Evolutionary conservation across 1,284 basidiomycete species (phyloP).

Genomic region (Volvariella volvacea): DNA sequence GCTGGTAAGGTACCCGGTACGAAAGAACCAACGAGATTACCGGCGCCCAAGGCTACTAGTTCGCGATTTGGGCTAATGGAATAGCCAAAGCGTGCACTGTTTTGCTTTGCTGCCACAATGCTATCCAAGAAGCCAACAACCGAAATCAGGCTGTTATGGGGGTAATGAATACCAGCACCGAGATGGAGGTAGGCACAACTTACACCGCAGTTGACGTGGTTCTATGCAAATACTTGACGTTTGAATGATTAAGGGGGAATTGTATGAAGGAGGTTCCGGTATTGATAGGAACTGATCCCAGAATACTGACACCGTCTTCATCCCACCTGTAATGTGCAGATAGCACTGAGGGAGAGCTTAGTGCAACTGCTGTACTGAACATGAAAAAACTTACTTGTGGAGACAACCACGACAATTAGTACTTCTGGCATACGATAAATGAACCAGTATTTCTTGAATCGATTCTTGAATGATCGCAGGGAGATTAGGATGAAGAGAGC

Average conservation of each 20-base stretch:
- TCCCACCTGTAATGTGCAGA: conserved; percentile 74
- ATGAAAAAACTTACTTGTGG: conserved; percentile 56
- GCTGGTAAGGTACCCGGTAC: conserved; percentile 84
- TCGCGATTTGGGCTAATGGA: conserved; percentile 90
- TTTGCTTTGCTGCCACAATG: conserved; percentile 86
- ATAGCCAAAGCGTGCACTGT: conserved; percentile 76
- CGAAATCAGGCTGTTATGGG: conserved; percentile 59
- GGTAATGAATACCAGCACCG: conserved; percentile 6
- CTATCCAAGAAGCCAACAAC: conserved; percentile 78
- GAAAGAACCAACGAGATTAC: conserved; percentile 75
- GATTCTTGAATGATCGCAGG: conserved; percentile 46
- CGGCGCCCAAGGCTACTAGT: conserved; percentile 79
- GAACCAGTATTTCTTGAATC: conserved; percentile 51
- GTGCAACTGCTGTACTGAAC: conserved; percentile 3
- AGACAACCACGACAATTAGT: conserved; percentile 58
- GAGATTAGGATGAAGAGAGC: conserved; percentile 61
- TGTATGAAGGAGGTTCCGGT: conserved; percentile 55
- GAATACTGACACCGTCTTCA: conserved; percentile 68
- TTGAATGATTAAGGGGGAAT: conserved; percentile 57
- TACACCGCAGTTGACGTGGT: conserved; percentile 79
- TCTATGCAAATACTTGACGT: conserved; percentile 57
- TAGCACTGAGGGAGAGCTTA: conserved; percentile 49
- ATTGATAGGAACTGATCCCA: conserved; percentile 69
- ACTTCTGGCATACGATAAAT: conserved; percentile 85
- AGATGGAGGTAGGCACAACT: conserved; percentile 16